A percentile compares a stretch with the other conserved stretches of the same genome.
Evolutionary conservation across 495 filamentous ascomycete species (phyloP).

Genomic region (Chaetomium cochliodes): DNA sequence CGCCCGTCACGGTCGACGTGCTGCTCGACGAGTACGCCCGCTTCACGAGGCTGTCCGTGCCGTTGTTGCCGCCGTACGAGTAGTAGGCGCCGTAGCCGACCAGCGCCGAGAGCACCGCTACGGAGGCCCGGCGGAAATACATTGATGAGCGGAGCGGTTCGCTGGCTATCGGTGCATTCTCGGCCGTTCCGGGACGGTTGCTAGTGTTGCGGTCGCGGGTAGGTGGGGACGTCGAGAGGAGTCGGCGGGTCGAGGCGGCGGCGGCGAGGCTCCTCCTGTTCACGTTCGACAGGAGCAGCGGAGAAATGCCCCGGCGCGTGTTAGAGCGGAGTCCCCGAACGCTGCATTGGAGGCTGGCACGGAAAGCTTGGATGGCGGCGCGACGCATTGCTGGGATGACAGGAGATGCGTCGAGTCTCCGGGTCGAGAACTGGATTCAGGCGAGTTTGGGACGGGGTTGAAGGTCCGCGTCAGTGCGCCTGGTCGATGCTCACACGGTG

Average conservation of each 20-base stretch:
- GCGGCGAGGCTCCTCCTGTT: slow-evolving; percentile 27
- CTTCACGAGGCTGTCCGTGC: slow-evolving; percentile 32
- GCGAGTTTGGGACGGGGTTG: slow-evolving; percentile 7
- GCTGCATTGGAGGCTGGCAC: slow-evolving; percentile 46
- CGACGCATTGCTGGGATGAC: slow-evolving; percentile 44
- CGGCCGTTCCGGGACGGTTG: slow-evolving; percentile 23
- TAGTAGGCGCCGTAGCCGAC: slow-evolving; percentile 55
- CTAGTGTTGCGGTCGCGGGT: slow-evolving; percentile 18
- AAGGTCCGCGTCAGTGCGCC: slow-evolving; percentile 9
- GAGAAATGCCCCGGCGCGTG: slow-evolving; percentile 37
- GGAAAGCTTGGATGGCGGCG: slow-evolving; percentile 44
- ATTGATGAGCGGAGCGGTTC: slow-evolving; percentile 51
- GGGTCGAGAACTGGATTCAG: background rate
- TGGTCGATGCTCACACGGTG: slow-evolving; percentile 6
- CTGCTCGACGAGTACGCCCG: slow-evolving; percentile 27
- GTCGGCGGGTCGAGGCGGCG: slow-evolving; percentile 22
- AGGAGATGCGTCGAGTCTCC: slow-evolving; percentile 9
- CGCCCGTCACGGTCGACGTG: slow-evolving; percentile 24
- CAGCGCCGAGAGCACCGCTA: slow-evolving; percentile 47
- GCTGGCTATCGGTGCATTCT: slow-evolving; percentile 17
- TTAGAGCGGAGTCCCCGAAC: slow-evolving; percentile 41
- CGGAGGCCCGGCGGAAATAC: slow-evolving; percentile 48
- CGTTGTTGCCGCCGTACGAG: slow-evolving; percentile 39
- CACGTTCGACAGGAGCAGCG: slow-evolving; percentile 19
- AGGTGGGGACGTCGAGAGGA: slow-evolving; percentile 28